Base-by-base conservation (phyloP, 371 early-diverging fungal species). In the Mucor plumbeus region DNA sequence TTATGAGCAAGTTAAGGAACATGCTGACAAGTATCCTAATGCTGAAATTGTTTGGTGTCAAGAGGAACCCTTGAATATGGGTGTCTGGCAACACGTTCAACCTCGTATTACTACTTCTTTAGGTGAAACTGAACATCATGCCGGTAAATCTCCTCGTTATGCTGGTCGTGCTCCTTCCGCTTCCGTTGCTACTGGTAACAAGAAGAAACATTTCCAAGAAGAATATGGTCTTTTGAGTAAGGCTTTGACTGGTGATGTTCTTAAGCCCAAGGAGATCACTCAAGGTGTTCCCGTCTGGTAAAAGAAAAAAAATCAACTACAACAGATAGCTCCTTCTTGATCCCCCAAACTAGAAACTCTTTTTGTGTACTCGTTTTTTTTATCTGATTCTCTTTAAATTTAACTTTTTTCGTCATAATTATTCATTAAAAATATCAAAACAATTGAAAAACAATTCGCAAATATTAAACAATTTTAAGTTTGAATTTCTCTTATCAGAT, bases 11-110 rank as follows among this genome's bases (percentile, higher is more conserved):
- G 90, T 95, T 65, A 90, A 88, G 83, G 86, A 89, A 65, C 90
- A 92, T 68, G 75, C 92, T 40, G 96, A 97, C 76, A 89, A 91
- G 78, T 98, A 97, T 82, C 92, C 92, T 71, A 91, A 94, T 67
- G 89, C 93, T 19, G 92, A 96, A 70, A 81, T 95, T 68, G 87
- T 96, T 31, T 98, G 96, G 95, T 89, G 88, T 61, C 99, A 98
- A 81, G 99, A 98, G 83, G 99, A 98, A 77, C 93, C 95, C 15
- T 79, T 94, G 79, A 98, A 98, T 85, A 88, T 91, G 87, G 98
- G 99, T 63, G 85, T 91, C 38, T 98, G 96, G 95, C 75, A 82
- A 26, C 94, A 93, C 75, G 95, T 97, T 26, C 64, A 88, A 86
- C 62, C 97, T 95, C 85, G 99, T 47, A 84, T 98, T 71, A 84